Base-by-base conservation (phyloP, 2,329 filamentous ascomycete genomes). In the Phialophora macrospora region DNA sequence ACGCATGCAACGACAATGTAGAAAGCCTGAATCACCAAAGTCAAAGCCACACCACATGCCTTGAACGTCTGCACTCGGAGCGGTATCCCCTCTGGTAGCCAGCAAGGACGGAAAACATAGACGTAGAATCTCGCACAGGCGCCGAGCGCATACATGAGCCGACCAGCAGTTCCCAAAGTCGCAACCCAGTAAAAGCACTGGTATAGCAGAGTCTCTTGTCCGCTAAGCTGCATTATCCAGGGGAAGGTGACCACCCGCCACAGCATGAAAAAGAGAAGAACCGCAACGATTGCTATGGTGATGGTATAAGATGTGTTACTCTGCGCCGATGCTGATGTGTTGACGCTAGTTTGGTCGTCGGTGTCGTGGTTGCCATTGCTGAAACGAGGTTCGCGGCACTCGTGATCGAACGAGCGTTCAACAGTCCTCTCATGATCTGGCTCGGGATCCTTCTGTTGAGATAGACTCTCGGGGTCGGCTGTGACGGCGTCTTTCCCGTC, bases 101-200 rank as follows among this genome's bases (percentile, higher is more conserved):
- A 58, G 34, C 22, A n/a, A 12, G 55, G 55, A 58, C 55, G 55
- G 20, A 28, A 20, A 17, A 58, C 38, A 26, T 57, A 57, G 55
- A 57, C 55, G 38, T 46, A 57, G 55, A 26, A 46, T 57, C 20
- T 57, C 26, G 55, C 38, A 41, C 55, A 57, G 55, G 32, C 55
- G 20, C 9, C 46, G 55, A 57, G 55, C 55, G n/a, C 55, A 38
- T 57, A 57, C 14, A 28, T 44, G 11, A 57, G 55, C 26, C 55
- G 34, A 30, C 20, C 22, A 57, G 55, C 55, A 26, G 55, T 30
- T 22, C 30, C 20, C 55, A 57, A 20, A 46, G 55, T 46, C 38
- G 30, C 20, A 12, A 20, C n/a, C 55, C 34, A 57, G 55, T 57
- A 57, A 38, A 57, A 46, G 34, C 55, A 57, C 14, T 44, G 34